Evolutionary conservation across 83 land plant genomes (phyloP).

Genomic region (Larix sibirica): DNA sequence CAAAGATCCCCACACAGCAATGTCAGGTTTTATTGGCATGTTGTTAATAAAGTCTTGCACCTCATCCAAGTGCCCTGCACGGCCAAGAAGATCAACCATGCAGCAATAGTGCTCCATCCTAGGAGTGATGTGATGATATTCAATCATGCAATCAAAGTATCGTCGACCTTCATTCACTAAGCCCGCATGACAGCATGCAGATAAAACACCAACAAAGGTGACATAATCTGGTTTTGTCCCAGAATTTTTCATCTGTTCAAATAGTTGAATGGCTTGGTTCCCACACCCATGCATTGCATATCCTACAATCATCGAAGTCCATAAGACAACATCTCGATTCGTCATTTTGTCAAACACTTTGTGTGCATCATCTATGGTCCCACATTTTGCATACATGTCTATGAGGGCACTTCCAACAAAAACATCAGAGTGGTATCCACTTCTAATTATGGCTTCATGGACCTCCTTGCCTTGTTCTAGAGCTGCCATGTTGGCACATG

Average conservation of each 20-base stretch:
- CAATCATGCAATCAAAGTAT: neutral
- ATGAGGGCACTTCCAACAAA: neutral
- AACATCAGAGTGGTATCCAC: neutral
- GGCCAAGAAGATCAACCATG: slow-evolving; percentile 9
- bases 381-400: slow-evolving; percentile 4
- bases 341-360: neutral
- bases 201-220: neutral
- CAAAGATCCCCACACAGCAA: neutral
- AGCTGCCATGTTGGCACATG: slow-evolving; percentile 24
- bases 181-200: neutral
- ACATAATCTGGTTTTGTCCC: neutral
- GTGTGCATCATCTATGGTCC: neutral
- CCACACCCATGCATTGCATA: slow-evolving; percentile 3
- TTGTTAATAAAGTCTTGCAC: neutral
- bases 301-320: neutral
- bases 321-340: neutral
- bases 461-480: neutral
- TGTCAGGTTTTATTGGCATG: slow-evolving; percentile 5
- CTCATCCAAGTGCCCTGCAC: slow-evolving; percentile 4
- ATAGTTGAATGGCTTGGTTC: neutral
- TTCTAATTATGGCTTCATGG: neutral
- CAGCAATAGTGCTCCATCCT: neutral
- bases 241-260: neutral
- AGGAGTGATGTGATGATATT: neutral
- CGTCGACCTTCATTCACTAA: slow-evolving; percentile 3